Conservation (phyloP, 805 yeast species). For the Lachancea waltii region DNA sequence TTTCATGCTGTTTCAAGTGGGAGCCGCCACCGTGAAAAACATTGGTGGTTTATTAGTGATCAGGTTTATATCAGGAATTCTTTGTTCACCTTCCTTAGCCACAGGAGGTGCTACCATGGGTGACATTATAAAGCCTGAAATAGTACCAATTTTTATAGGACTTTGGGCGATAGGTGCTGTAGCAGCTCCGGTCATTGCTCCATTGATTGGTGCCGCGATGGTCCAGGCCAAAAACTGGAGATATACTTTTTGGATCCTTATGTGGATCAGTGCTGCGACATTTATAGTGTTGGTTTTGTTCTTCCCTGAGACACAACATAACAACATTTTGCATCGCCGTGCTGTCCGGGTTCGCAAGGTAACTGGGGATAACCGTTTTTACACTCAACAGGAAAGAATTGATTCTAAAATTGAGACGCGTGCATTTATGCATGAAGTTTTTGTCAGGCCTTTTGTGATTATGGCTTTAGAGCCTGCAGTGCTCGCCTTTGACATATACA, state of each 20-base stretch:
- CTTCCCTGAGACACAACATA: conserved; percentile 45
- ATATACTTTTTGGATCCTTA: conserved; percentile 48
- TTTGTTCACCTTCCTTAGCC: conserved; percentile 50
- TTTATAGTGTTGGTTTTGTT: conserved; percentile 35
- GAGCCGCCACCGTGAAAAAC: conserved; percentile 45
- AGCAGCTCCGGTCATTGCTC: conserved; percentile 51
- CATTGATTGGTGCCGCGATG: conserved; percentile 49
- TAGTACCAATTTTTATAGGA: conserved; percentile 42
- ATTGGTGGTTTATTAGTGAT: conserved; percentile 45
- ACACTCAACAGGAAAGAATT: conserved; percentile 36
- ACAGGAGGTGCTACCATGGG: conserved; percentile 54
- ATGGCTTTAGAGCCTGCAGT: conserved; percentile 50
- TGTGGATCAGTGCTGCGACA: conserved; percentile 37
- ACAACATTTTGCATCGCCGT: conserved; percentile 41
- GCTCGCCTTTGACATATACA: conserved; percentile 45
- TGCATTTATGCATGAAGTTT: conserved; percentile 27
- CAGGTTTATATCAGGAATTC: conserved; percentile 48
- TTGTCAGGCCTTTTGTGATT: conserved; percentile 46
- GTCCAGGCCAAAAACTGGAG: conserved; percentile 44
- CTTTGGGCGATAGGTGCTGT: conserved; percentile 50
- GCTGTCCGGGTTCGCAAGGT: conserved; percentile 42
- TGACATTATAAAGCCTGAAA: conserved; percentile 40
- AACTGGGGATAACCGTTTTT: conserved; percentile 44
- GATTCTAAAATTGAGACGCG: conserved; percentile 20
- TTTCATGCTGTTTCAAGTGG: conserved; percentile 48